Percentiles rank a stretch among this genome's conserved stretches.
These are phyloP conservation scores for Phaeomoniella chlamydospora DNA, from an alignment of 2,329 filamentous ascomycete species.

Conservation along the genomic window DNA sequence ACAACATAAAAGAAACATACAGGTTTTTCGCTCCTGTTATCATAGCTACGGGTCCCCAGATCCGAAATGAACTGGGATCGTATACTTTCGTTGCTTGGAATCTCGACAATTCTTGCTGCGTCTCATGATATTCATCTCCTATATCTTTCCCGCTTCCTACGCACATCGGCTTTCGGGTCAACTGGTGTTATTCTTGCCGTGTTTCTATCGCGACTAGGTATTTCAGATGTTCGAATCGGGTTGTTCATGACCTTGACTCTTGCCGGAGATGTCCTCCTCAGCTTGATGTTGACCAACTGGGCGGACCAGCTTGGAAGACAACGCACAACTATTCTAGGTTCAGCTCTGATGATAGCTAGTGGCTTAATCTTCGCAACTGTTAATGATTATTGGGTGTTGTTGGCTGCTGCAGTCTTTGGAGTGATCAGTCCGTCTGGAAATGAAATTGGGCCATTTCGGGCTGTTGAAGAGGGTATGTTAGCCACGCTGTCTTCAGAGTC, in stretches of 20 bases:
- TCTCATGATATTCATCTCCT: slow-evolving; percentile 5
- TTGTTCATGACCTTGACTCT: slow-evolving; percentile 54
- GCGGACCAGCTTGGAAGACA: slow-evolving; percentile 44
- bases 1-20: too few relatives aligned
- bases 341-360: slow-evolving; percentile 39
- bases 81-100: background rate
- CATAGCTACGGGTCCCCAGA: too few relatives aligned
- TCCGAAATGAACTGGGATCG: too few relatives aligned
- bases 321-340: slow-evolving; percentile 38
- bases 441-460: slow-evolving; percentile 54
- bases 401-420: slow-evolving; percentile 43
- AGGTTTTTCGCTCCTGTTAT: too few relatives aligned
- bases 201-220: slow-evolving; percentile 36
- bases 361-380: slow-evolving; percentile 40
- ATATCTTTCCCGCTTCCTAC: slow-evolving; percentile 17
- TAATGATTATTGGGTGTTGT: slow-evolving; percentile 42
- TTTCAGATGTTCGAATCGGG: slow-evolving; percentile 39
- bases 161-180: background rate
- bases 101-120: background rate
- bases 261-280: slow-evolving; percentile 43
- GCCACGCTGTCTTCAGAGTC: slow-evolving; percentile 43
- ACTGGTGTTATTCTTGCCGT: slow-evolving; percentile 35
- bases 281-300: slow-evolving; percentile 42
- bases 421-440: slow-evolving; percentile 49
- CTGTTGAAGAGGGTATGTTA: slow-evolving; percentile 51